Evolutionary conservation across 352 stramenopile genomes (phyloP).

Genomic region (Phytophthora pisi): DNA sequence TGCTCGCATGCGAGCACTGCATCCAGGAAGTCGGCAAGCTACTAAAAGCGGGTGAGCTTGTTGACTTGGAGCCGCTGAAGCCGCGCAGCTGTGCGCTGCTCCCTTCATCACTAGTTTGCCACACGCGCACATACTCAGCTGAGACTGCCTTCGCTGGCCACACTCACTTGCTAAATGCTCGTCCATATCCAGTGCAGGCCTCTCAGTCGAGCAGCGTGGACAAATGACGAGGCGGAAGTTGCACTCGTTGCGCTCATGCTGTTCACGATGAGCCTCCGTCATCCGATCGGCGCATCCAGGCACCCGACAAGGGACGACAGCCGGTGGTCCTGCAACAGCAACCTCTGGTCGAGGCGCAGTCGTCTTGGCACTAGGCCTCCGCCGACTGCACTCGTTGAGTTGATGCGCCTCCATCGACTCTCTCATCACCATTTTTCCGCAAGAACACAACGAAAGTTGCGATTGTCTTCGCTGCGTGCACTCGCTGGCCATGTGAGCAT

Average conservation of each 20-base stretch:
- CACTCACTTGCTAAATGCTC: slow-evolving; percentile 49
- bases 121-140: slow-evolving; percentile 22
- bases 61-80: neutral
- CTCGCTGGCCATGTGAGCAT: slow-evolving; percentile 55
- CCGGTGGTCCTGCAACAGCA: neutral
- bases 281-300: slow-evolving; percentile 41
- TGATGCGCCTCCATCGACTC: slow-evolving; percentile 56
- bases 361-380: neutral
- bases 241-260: slow-evolving; percentile 28
- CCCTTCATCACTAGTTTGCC: slow-evolving; percentile 28
- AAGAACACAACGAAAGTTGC: slow-evolving; percentile 57
- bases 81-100: slow-evolving; percentile 17
- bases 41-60: slow-evolving; percentile 16
- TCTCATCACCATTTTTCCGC: slow-evolving; percentile 68
- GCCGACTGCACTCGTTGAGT: slow-evolving; percentile 56
- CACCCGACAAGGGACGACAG: slow-evolving; percentile 46
- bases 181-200: slow-evolving; percentile 38
- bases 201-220: slow-evolving; percentile 14
- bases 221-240: slow-evolving; percentile 16
- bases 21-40: slow-evolving; percentile 28
- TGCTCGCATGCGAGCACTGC: slow-evolving; percentile 37
- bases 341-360: neutral
- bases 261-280: slow-evolving; percentile 41
- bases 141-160: slow-evolving; percentile 13
- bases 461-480: slow-evolving; percentile 34